These are phyloP conservation scores for Xylariales sp. DNA, from an alignment of 2,329 filamentous ascomycete species.

Conservation along the genomic window DNA sequence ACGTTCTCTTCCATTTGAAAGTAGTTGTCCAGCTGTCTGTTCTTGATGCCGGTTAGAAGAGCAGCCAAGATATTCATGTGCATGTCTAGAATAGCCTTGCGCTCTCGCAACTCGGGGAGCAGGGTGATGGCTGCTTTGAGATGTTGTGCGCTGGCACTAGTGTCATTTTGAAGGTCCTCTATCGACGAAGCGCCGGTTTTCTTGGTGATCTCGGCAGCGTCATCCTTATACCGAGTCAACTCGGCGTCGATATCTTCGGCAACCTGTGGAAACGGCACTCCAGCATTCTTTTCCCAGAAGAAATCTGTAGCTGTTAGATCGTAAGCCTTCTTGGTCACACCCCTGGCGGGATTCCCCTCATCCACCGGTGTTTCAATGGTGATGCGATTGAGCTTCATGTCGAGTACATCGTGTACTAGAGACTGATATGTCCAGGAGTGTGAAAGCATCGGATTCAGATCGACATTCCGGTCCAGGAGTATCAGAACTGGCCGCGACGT, in stretches of 20 bases:
- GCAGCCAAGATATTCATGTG: conserved; percentile 97
- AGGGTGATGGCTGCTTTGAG: conserved; percentile 93
- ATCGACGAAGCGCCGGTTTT: conserved; percentile 91
- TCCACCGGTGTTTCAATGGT: conserved; percentile 83
- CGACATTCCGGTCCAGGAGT: conserved; percentile 91
- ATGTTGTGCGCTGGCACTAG: conserved; percentile 83
- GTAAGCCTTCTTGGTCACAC: conserved; percentile 80
- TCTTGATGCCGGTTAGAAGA: conserved; percentile 74
- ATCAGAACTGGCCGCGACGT: conserved; percentile 83
- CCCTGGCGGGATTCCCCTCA: conserved; percentile 68
- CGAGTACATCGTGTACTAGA: conserved; percentile 64
- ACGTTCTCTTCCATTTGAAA: conserved; percentile 94
- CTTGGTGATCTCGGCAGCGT: conserved; percentile 88
- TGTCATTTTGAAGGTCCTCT: conserved; percentile 88
- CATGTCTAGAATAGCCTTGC: conserved; percentile 92
- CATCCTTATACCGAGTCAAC: conserved; percentile 90
- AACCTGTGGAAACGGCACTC: conserved; percentile 87
- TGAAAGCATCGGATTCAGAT: conserved; percentile 96
- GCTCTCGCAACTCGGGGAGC: conserved; percentile 84
- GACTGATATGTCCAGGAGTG: conserved; percentile 84
- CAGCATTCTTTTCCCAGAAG: conserved; percentile 93
- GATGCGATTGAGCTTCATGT: conserved; percentile 86
- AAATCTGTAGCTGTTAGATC: conserved; percentile 88
- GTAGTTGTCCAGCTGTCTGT: conserved; percentile 90
- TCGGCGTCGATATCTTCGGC: conserved; percentile 95